These are phyloP conservation scores for Talaromyces trachyspermus DNA, from an alignment of 495 filamentous ascomycete genomes.

Conservation along the genomic window DNA sequence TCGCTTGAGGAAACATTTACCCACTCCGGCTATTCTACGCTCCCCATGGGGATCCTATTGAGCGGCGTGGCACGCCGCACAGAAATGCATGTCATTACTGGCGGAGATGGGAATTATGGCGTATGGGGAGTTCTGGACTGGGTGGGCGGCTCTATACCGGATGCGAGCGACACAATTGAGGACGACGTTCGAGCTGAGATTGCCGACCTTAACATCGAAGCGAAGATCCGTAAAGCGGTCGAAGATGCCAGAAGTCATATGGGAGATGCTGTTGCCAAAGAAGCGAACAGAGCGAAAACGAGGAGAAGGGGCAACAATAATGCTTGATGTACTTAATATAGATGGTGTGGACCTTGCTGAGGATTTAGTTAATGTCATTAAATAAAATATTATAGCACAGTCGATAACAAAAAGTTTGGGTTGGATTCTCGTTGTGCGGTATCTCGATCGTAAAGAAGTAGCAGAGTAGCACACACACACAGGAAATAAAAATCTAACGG, in stretches of 20 bases:
- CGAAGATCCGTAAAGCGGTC: slow-evolving; percentile 19
- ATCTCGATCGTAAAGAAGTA: slow-evolving; percentile 3
- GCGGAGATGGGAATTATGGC: slow-evolving; percentile 65
- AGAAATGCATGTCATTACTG: slow-evolving; percentile 56
- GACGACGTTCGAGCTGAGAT: slow-evolving; percentile 20
- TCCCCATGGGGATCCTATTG: slow-evolving; percentile 66
- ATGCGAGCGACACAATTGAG: slow-evolving; percentile 48
- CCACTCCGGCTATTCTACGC: slow-evolving; percentile 67
- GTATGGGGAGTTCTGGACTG: slow-evolving; percentile 75
- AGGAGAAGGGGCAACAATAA: slow-evolving; percentile 11
- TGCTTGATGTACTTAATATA: slow-evolving; percentile 1
- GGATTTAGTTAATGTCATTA: not conserved
- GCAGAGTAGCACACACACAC: slow-evolving; percentile 3
- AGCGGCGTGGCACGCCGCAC: slow-evolving; percentile 64
- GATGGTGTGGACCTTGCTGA: not conserved
- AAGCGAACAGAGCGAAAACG: slow-evolving; percentile 8
- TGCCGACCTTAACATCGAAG: slow-evolving; percentile 17
- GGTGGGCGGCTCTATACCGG: slow-evolving; percentile 59
- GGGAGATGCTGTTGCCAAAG: slow-evolving; percentile 13
- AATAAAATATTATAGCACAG: not conserved
- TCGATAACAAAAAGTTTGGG: slow-evolving; percentile 3
- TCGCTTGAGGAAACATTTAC: slow-evolving; percentile 72
- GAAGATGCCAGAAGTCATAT: slow-evolving; percentile 21
- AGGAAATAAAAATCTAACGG: slow-evolving; percentile 6
- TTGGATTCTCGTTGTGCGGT: slow-evolving; percentile 8